Evolutionary conservation across 352 stramenopile genomes (phyloP).

Genomic region (Peronosclerospora sorghi): DNA sequence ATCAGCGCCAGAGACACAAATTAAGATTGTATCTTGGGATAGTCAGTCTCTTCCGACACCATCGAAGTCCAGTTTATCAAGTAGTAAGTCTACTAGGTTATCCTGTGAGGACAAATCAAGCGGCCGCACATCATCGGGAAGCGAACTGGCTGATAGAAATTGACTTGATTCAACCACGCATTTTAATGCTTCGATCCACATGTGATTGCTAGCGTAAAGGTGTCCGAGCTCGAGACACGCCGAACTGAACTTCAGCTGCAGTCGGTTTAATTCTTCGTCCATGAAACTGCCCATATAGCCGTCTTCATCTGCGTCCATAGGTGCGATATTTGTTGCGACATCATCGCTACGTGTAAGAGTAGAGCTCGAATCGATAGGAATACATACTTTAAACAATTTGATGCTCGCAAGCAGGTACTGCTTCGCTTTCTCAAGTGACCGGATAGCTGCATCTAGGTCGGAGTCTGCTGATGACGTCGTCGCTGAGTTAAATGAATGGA

Average conservation of each 20-base stretch:
- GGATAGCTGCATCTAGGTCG: conserved; percentile 14
- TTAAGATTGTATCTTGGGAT: conserved; percentile 17
- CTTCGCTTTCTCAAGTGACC: conserved; percentile 42
- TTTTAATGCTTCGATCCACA: conserved; percentile 29
- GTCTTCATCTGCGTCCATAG: conserved; percentile 20
- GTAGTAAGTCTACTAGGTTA: conserved; percentile 25
- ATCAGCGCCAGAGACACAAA: conserved; percentile 38
- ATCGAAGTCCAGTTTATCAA: conserved; percentile 58
- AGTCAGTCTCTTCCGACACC: conserved; percentile 30
- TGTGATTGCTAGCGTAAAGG: conserved; percentile 23
- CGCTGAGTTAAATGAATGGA: conserved; percentile 9
- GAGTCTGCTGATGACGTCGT: conserved; percentile 2
- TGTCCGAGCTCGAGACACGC: conserved; percentile 49
- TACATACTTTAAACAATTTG: conserved; percentile 55
- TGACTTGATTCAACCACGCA: conserved; percentile 37
- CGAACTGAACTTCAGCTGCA: conserved; percentile 70
- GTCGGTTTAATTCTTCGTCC: conserved; percentile 57
- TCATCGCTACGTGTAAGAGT: conserved; percentile 23
- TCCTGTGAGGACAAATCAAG: conserved; percentile 15
- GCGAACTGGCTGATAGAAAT: conserved; percentile 27
- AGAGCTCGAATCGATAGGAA: conserved; percentile 20
- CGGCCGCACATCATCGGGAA: conserved; percentile 21
- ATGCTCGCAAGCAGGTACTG: conserved; percentile 62
- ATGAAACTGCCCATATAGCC: conserved; percentile 56
- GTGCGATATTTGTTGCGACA: conserved; percentile 5